phyloP scores from a whole-genome alignment of 2,329 filamentous ascomycete genomes.

The Pseudopyrenochaeta lycopersici region DNA sequence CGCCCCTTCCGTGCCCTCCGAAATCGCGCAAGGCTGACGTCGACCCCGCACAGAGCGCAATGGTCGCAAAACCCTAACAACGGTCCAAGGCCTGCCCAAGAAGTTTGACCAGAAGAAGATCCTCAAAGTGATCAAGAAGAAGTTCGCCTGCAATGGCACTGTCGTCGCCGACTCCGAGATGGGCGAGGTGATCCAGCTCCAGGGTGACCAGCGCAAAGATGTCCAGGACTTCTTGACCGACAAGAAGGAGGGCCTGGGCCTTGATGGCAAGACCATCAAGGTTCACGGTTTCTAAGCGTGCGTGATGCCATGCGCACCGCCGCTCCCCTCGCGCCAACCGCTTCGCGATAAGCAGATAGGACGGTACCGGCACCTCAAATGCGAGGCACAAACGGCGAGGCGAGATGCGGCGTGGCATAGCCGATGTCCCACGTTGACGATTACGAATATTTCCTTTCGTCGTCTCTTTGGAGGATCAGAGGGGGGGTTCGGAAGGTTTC shows the following conservation, averaged over 20 bases:
- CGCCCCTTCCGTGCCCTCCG: neutral
- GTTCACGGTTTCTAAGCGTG: constrained; percentile 58
- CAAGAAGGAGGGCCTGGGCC: constrained; percentile 91
- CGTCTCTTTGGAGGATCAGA: constrained; percentile 23
- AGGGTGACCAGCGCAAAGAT: constrained; percentile 99
- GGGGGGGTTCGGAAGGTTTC: constrained; percentile 2
- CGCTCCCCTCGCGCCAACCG: constrained; percentile 8
- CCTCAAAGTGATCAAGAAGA: constrained; percentile 99
- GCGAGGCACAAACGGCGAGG: constrained; percentile 16
- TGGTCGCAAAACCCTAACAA: constrained; percentile 99
- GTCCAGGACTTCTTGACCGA: constrained; percentile 96
- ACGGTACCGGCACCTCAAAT: constrained; percentile 10
- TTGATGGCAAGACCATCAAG: constrained; percentile 97
- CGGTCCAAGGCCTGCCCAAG: constrained; percentile 96
- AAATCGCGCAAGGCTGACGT: constrained; percentile 53
- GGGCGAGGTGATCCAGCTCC: constrained; percentile 99
- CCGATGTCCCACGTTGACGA: constrained; percentile 29
- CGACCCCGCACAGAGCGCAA: constrained; percentile 79
- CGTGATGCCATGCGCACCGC: constrained; percentile 15
- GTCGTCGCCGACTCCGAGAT: constrained; percentile 95
- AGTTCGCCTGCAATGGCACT: constrained; percentile 99
- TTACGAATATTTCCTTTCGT: constrained; percentile 26
- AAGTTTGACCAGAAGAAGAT: constrained; percentile 99
- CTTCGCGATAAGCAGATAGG: constrained; percentile 13
- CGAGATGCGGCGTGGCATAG: constrained; percentile 28